Base-by-base conservation (phyloP, 1,284 basidiomycete genomes). In the Calocybe gambosa region DNA sequence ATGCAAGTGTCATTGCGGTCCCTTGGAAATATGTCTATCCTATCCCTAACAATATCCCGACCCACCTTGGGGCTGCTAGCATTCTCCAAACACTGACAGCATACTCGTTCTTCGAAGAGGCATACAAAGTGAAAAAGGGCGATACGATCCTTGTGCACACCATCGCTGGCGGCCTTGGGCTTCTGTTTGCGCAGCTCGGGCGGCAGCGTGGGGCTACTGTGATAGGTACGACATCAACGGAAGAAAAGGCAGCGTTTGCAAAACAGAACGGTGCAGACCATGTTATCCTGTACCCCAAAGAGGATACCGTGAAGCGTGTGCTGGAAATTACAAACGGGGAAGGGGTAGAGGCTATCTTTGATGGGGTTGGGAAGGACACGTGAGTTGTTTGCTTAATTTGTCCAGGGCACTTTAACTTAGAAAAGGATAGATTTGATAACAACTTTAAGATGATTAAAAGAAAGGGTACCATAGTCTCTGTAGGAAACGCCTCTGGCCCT, bases 331-430 rank as follows among this genome's bases (percentile, higher is more conserved):
- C 93, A 0, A 78, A 79, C 43, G 89, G 88, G 1, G 75, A 85
- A 56, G 94, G 94, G 18, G 88, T 93, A 6, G 76, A 93, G 56
- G 93, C 79, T 8, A 77, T 94, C 29, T 96, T 87, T 60, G 94
- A 99, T 63, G 93, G 94, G 36, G 92, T 99, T 19, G 95, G 95
- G 7, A 93, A 87, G 67, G 88, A 91, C 62, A 94, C 91, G 74
- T 89, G 62, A 49, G 83, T 71, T 2, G 6, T 23, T 6, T n/a
- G 15, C 23, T 3, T 41, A 13, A 34, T 15, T 29, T 21, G 40
- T 19, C 20, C 25, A 36, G 12, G 33, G 26, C 28, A 34, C 29
- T 15, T 40, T 41, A 20, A 42, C 9, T 25, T 26, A 7, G 36
- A 28, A 8, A 34, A 13, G 48, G 41, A 28, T 35, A 89, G 87